Conservation (phyloP, 2,329 filamentous ascomycete genomes). For the Penicillium sp. region DNA sequence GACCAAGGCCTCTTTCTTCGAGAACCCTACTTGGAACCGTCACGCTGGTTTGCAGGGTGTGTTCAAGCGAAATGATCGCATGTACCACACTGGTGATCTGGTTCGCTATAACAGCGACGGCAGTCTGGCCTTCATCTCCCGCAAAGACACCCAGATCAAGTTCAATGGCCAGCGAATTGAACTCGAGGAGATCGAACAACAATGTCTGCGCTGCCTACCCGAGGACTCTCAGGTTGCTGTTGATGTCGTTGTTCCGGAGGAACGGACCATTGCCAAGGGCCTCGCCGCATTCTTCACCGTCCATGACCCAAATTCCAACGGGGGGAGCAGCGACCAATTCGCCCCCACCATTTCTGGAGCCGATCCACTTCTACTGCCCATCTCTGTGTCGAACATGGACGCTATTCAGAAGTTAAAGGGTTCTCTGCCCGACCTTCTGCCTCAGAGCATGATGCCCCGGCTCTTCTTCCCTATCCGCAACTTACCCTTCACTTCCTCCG, state of each 20-base stretch:
- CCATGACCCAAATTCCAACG: slow-evolving; percentile 17
- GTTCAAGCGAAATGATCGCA: slow-evolving; percentile 29
- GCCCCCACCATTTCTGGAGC: slow-evolving; percentile 16
- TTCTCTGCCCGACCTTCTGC: slow-evolving; percentile 32
- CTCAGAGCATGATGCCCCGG: slow-evolving; percentile 47
- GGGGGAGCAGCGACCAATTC: slow-evolving; percentile 25
- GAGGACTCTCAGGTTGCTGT: slow-evolving; percentile 43
- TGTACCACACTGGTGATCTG: slow-evolving; percentile 43
- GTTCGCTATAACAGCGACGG: slow-evolving; percentile 40
- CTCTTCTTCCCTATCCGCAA: slow-evolving; percentile 45
- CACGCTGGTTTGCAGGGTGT: slow-evolving; percentile 21
- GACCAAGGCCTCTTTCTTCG: slow-evolving; percentile 37
- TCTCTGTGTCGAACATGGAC: slow-evolving; percentile 25
- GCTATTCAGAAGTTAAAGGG: slow-evolving; percentile 28
- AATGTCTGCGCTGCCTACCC: slow-evolving; percentile 40
- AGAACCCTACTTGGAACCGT: slow-evolving; percentile 34
- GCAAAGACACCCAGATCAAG: slow-evolving; percentile 40
- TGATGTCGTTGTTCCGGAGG: slow-evolving; percentile 41
- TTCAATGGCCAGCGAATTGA: slow-evolving; percentile 49
- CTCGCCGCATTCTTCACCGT: slow-evolving; percentile 39
- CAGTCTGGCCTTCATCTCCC: slow-evolving; percentile 35
- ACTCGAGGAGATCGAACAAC: slow-evolving; percentile 48
- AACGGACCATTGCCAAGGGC: slow-evolving; percentile 32
- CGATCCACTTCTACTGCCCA: slow-evolving; percentile 29
- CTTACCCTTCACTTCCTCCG: slow-evolving; percentile 46